Evolutionary conservation across 306 rosid genomes (phyloP).

Genomic region (Cicer yamashitae): DNA sequence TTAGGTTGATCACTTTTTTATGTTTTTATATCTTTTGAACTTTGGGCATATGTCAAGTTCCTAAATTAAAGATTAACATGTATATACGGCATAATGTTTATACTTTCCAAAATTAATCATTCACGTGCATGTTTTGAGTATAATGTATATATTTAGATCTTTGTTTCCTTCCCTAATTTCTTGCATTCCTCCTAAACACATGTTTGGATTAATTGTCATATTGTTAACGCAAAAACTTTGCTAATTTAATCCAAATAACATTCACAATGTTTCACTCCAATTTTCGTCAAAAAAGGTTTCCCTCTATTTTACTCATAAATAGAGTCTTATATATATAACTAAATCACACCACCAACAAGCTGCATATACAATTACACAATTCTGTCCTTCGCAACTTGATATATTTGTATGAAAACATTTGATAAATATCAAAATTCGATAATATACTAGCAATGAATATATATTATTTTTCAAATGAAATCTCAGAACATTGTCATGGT

Average conservation of each 20-base stretch:
- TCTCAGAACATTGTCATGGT: background rate
- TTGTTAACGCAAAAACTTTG: background rate
- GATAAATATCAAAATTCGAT: background rate
- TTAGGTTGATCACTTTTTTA: background rate
- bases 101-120: background rate
- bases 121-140: slow-evolving; percentile 9
- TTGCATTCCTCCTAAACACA: slow-evolving; percentile 3
- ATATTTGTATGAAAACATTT: background rate
- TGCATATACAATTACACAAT: background rate
- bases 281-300: background rate
- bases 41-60: background rate
- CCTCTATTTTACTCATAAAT: background rate
- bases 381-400: background rate
- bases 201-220: slow-evolving; percentile 5
- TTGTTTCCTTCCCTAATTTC: background rate
- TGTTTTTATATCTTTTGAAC: background rate
- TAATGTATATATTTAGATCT: background rate
- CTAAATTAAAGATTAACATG: background rate
- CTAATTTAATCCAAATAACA: background rate
- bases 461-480: background rate
- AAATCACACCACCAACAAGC: background rate
- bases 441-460: background rate
- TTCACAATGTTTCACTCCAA: background rate
- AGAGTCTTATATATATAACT: background rate
- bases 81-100: background rate